A percentile compares a stretch with the other conserved stretches of the same genome.
These are phyloP conservation scores for Penicillium glabrum DNA, from an alignment of 2,329 filamentous ascomycete genomes.

Conservation along the genomic window DNA sequence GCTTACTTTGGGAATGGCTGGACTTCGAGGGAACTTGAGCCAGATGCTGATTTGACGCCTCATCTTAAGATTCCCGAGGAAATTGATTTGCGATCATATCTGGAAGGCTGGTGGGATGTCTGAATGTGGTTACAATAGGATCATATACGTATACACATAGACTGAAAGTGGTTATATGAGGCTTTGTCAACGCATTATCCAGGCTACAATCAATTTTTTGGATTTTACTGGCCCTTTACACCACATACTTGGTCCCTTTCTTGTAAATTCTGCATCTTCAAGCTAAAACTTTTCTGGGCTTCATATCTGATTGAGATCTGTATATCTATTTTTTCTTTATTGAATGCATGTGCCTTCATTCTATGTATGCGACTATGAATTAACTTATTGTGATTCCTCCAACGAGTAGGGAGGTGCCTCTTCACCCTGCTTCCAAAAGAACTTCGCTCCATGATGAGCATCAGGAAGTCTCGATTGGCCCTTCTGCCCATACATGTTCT, in stretches of 20 bases:
- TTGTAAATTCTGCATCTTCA: too few relatives aligned
- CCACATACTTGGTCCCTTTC: too few relatives aligned
- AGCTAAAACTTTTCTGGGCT: accelerated
- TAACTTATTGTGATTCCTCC: slow-evolving; percentile 4
- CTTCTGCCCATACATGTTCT: slow-evolving; percentile 37
- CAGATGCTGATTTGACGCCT: slow-evolving; percentile 59
- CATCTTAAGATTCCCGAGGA: slow-evolving; percentile 60
- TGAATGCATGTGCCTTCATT: not conserved
- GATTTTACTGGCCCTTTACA: too few relatives aligned
- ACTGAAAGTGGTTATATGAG: not conserved
- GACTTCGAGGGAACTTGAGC: slow-evolving; percentile 59
- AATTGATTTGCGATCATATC: slow-evolving; percentile 61
- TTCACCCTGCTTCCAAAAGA: slow-evolving; percentile 37
- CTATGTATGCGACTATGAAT: not conserved
- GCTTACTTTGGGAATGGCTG: slow-evolving; percentile 68
- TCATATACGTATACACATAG: not conserved
- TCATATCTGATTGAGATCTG: not conserved
- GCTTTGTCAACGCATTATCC: not conserved
- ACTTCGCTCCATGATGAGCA: slow-evolving; percentile 38
- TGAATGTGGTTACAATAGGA: slow-evolving; percentile 9
- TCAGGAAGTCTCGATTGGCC: slow-evolving; percentile 32
- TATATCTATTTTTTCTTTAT: not conserved
- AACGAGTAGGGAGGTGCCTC: slow-evolving; percentile 31
- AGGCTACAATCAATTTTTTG: too few relatives aligned
- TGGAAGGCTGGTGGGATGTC: slow-evolving; percentile 68